Evolutionary conservation across 2,329 filamentous ascomycete species (phyloP).

Genomic region (Scedosporium aurantiacum): DNA sequence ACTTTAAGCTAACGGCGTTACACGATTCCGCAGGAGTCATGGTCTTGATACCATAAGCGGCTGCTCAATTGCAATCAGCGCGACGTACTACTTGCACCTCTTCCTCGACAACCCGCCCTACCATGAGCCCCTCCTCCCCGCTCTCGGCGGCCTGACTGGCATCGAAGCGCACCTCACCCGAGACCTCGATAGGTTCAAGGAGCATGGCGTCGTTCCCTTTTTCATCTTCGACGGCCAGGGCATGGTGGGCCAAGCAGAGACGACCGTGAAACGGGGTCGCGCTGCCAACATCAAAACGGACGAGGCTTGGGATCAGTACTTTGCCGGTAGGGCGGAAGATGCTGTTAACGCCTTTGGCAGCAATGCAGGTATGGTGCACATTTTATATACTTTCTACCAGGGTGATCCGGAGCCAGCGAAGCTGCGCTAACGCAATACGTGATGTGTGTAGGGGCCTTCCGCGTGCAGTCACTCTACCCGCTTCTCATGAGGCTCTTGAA

Average conservation of each 20-base stretch:
- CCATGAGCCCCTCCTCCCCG: constrained; percentile 80
- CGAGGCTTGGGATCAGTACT: constrained; percentile 79
- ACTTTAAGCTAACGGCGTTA: neutral
- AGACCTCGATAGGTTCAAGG: constrained; percentile 63
- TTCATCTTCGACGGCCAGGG: constrained; percentile 91
- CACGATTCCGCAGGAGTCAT: constrained; percentile 33
- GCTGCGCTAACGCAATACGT: neutral
- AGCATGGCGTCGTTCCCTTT: constrained; percentile 60
- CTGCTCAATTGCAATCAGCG: constrained; percentile 73
- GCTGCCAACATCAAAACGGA: constrained; percentile 61
- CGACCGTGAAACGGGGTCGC: constrained; percentile 51
- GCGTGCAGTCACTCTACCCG: constrained; percentile 61
- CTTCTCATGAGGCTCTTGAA: constrained; percentile 66
- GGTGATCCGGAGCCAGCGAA: too few species aligned
- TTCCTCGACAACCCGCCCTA: constrained; percentile 60
- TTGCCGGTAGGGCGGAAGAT: constrained; percentile 63
- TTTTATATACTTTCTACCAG: constrained; percentile 6
- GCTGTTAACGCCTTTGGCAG: constrained; percentile 78
- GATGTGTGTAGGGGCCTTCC: constrained; percentile 49
- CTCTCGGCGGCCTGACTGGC: constrained; percentile 78
- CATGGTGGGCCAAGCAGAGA: constrained; percentile 63
- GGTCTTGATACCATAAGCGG: constrained; percentile 62
- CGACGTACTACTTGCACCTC: constrained; percentile 74
- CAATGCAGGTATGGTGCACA: constrained; percentile 50
- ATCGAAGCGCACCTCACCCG: constrained; percentile 64